Percentiles rank a stretch among this genome's conserved stretches.
These are phyloP conservation scores for Phanerodontia chrysosporium DNA, from an alignment of 768 basidiomycete species.

Conservation along the genomic window DNA sequence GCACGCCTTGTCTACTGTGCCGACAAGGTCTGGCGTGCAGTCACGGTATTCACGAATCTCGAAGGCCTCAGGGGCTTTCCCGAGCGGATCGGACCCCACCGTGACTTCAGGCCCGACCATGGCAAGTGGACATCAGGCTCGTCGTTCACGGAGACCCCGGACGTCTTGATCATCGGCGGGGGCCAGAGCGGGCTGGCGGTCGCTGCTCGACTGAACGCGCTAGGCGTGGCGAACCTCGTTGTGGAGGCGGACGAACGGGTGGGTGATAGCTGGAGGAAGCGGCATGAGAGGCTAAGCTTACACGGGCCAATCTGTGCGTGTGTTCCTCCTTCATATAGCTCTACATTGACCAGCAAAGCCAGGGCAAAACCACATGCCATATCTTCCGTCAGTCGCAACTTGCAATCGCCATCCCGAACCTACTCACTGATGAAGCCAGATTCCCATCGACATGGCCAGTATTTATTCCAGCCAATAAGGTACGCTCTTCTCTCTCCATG, in stretches of 20 bases:
- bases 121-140: slow-evolving; percentile 38
- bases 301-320: slow-evolving; percentile 68
- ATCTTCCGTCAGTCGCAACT: slow-evolving; percentile 35
- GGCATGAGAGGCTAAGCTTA: slow-evolving; percentile 64
- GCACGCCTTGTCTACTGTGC: slow-evolving; percentile 42
- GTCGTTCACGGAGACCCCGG: slow-evolving; percentile 32
- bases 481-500: not conserved
- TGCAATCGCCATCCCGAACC: not conserved
- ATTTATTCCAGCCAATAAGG: slow-evolving; percentile 27
- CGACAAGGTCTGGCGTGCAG: slow-evolving; percentile 41
- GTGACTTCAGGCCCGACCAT: slow-evolving; percentile 33
- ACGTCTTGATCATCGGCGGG: slow-evolving; percentile 47
- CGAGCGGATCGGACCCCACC: slow-evolving; percentile 33
- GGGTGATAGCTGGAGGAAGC: slow-evolving; percentile 62
- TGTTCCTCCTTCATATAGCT: slow-evolving; percentile 24
- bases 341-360: not conserved
- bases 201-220: slow-evolving; percentile 53
- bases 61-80: slow-evolving; percentile 45
- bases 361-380: slow-evolving; percentile 48
- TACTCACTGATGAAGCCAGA: slow-evolving; percentile 15
- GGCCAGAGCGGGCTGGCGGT: slow-evolving; percentile 53
- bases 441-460: slow-evolving; percentile 14
- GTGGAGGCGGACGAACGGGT: slow-evolving; percentile 61
- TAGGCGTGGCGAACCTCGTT: slow-evolving; percentile 47
- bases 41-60: slow-evolving; percentile 46